Base-by-base conservation (phyloP, 495 filamentous ascomycete genomes). In the Bathelium albidoporum region DNA sequence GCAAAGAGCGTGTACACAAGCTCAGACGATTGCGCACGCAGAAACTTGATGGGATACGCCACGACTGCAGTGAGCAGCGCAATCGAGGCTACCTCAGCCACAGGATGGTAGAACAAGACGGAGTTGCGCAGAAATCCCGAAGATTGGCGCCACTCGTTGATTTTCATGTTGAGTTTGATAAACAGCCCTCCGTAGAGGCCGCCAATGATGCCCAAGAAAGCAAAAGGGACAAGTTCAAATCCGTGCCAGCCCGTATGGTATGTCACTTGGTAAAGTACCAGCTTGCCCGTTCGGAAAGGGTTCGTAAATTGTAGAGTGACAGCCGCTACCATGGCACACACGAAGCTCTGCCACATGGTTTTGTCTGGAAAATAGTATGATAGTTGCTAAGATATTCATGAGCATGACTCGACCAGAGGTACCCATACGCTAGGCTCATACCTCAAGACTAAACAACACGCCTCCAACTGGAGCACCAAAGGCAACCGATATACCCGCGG, bases 271-370 rank as follows among this genome's bases (percentile, higher is more conserved):
- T 97, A 98, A 20, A 97, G 77, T 59, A 97, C 94, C 61, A 98
- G 86, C 70, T 97, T 97, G 22, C 95, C 94, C 2, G 93, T 96
- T 44, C 94, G 83, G 73, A 97, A 97, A 14, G 94, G 94, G 71
- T 98, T 92, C 62, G 96, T 82, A 32, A 89, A 89, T 73, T 98
- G 93, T 31, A 98, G 75, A 18, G 90, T 90, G 10, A 97, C 90
- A 18, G 95, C 92, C 18, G 94, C 94, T 12, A 96, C 88, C 92
- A 97, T 97, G 69, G 94, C 94, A 69, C 93, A 96, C 20, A 98
- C 94, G 75, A 98, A 97, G 72, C 90, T 95, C 72, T 97, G 93
- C 94, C 94, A 98, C 94, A 98, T 98, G 1, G 94, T 96, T 73
- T 97, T 97, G 71, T 98, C 94, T 1, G 94, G 94, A 66, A 98